These are phyloP conservation scores for Prunus dulcis DNA, from an alignment of 306 rosid species.

Conservation along the genomic window DNA sequence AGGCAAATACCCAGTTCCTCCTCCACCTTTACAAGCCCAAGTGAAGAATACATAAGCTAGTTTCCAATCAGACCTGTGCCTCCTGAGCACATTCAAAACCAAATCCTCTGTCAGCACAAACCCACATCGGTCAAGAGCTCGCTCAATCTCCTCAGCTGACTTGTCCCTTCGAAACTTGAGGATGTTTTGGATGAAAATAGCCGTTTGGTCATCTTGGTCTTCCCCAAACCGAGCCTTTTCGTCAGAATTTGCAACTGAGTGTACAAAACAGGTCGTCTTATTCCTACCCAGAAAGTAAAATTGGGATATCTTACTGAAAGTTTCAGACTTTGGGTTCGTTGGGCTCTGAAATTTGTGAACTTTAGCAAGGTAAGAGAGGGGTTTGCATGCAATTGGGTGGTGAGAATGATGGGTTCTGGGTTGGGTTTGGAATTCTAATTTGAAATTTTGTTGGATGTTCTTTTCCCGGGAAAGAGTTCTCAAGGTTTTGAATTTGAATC, in stretches of 20 bases:
- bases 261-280: constrained; percentile 21
- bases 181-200: constrained; percentile 48
- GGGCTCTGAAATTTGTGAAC: not conserved
- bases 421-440: constrained; percentile 17
- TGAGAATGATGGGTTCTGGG: not conserved
- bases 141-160: constrained; percentile 42
- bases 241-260: constrained; percentile 23
- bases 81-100: constrained; percentile 54
- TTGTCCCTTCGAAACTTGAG: constrained; percentile 65
- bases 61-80: constrained; percentile 74
- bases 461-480: constrained; percentile 24
- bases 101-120: constrained; percentile 38
- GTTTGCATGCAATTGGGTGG: constrained; percentile 3
- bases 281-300: constrained; percentile 1
- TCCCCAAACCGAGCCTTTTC: constrained; percentile 1
- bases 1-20: constrained; percentile 24
- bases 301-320: not conserved
- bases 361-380: not conserved
- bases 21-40: constrained; percentile 47
- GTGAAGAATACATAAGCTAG: constrained; percentile 56
- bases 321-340: constrained; percentile 12
- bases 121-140: constrained; percentile 49
- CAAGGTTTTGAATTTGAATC: constrained; percentile 19
- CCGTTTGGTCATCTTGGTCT: constrained; percentile 26
- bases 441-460: constrained; percentile 13